Evolutionary conservation across 495 filamentous ascomycete species (phyloP).

Genomic region (Talaromyces liani): DNA sequence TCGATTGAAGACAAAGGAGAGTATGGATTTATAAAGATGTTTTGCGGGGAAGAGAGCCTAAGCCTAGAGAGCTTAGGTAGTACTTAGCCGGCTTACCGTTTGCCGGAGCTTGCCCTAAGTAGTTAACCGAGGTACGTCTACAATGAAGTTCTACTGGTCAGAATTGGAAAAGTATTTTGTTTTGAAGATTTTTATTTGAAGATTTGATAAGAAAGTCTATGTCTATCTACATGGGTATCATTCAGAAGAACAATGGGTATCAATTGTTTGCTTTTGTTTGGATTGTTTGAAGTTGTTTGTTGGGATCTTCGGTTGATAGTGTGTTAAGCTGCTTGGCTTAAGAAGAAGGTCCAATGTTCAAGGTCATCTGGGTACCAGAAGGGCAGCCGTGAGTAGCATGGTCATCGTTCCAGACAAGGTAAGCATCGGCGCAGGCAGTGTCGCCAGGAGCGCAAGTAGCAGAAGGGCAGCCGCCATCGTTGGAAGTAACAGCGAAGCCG

Average conservation of each 20-base stretch:
- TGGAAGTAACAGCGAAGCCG: slow-evolving; percentile 36
- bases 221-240: neutral
- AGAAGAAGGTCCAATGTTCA: slow-evolving; percentile 22
- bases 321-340: neutral
- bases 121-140: neutral
- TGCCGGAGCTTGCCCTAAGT: neutral
- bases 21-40: neutral
- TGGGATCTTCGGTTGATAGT: neutral
- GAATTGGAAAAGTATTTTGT: neutral
- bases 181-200: slow-evolving; percentile 1
- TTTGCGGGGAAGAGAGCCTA: neutral
- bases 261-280: neutral
- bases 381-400: slow-evolving; percentile 42
- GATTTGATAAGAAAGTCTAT: neutral
- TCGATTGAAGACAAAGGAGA: neutral
- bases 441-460: slow-evolving; percentile 36
- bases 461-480: slow-evolving; percentile 24
- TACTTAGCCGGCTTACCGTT: neutral
- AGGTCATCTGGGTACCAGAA: slow-evolving; percentile 30
- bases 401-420: slow-evolving; percentile 37
- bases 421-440: slow-evolving; percentile 31
- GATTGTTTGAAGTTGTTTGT: neutral
- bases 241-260: neutral
- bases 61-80: neutral
- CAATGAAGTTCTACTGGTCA: neutral